Percentiles rank a stretch among this genome's conserved stretches.
phyloP scores from a whole-genome alignment of 2,329 filamentous ascomycete species.

The Neopestalotiopsis clavispora region DNA sequence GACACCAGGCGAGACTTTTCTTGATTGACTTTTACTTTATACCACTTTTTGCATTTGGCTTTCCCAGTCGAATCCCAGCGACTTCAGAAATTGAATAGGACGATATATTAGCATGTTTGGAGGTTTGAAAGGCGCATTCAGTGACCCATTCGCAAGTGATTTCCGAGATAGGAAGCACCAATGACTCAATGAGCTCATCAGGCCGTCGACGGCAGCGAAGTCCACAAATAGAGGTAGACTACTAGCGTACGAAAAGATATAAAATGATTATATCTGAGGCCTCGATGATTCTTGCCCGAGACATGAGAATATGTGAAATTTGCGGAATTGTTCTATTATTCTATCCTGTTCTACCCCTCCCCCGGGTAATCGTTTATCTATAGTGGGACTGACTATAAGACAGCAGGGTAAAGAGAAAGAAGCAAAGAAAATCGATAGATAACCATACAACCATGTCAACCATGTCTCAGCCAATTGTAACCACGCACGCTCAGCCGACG shows the following conservation, averaged over 20 bases:
- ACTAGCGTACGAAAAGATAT: too few relatives aligned
- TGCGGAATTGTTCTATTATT: not conserved
- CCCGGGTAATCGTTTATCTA: not conserved
- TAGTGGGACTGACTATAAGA: not conserved
- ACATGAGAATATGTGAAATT: not conserved
- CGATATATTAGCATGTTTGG: not conserved
- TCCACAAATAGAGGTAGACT: not conserved
- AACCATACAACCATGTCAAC: not conserved
- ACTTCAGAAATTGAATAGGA: not conserved
- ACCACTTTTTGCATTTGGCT: not conserved
- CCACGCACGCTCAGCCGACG: conserved; percentile 36
- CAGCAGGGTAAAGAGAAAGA: not conserved
- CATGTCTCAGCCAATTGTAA: conserved; percentile 2
- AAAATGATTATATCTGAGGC: not conserved
- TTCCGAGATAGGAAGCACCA: not conserved
- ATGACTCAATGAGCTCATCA: not conserved
- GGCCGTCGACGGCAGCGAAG: not conserved
- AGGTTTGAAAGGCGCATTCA: not conserved
- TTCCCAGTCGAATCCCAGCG: not conserved
- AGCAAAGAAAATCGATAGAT: not conserved
- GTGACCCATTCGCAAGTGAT: not conserved
- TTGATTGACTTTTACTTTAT: not conserved
- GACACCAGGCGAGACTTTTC: not conserved
- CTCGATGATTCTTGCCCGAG: not conserved
- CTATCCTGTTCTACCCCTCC: not conserved